Evolutionary conservation across 2,329 filamentous ascomycete genomes (phyloP).

Genomic region (Bipolaris victoriae): DNA sequence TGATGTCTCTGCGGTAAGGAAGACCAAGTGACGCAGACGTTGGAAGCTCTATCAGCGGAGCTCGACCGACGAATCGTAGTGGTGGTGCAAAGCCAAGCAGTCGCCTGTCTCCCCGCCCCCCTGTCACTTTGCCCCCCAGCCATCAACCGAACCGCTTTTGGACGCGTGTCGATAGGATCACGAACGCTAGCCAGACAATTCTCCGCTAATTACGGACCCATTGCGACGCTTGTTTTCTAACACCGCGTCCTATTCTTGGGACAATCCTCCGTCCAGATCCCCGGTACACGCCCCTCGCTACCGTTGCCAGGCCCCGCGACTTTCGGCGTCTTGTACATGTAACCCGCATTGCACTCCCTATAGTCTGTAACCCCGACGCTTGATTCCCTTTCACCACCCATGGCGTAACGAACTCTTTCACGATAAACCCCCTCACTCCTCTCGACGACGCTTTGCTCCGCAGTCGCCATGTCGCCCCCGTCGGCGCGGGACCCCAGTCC

Average conservation of each 20-base stretch:
- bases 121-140: slow-evolving; percentile 21
- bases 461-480: slow-evolving; percentile 38
- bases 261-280: slow-evolving; percentile 7
- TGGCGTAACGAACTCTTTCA: slow-evolving; percentile 38
- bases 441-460: slow-evolving; percentile 18
- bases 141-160: slow-evolving; percentile 27
- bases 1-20: neutral
- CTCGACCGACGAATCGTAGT: slow-evolving; percentile 23
- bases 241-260: slow-evolving; percentile 15
- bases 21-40: slow-evolving; percentile 13
- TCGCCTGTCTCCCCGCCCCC: slow-evolving; percentile 14
- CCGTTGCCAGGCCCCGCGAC: slow-evolving; percentile 1
- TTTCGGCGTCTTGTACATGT: neutral
- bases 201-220: slow-evolving; percentile 26
- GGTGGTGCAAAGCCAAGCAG: neutral
- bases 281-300: slow-evolving; percentile 3
- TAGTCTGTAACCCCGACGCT: neutral
- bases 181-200: slow-evolving; percentile 21
- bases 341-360: slow-evolving; percentile 3
- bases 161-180: slow-evolving; percentile 31
- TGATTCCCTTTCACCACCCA: slow-evolving; percentile 23
- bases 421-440: slow-evolving; percentile 5
- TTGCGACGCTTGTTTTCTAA: slow-evolving; percentile 26
- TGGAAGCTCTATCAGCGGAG: slow-evolving; percentile 4
- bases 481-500: slow-evolving; percentile 39